phyloP scores from a whole-genome alignment of 2,329 filamentous ascomycete species.

The Pyrenochaeta sp. region DNA sequence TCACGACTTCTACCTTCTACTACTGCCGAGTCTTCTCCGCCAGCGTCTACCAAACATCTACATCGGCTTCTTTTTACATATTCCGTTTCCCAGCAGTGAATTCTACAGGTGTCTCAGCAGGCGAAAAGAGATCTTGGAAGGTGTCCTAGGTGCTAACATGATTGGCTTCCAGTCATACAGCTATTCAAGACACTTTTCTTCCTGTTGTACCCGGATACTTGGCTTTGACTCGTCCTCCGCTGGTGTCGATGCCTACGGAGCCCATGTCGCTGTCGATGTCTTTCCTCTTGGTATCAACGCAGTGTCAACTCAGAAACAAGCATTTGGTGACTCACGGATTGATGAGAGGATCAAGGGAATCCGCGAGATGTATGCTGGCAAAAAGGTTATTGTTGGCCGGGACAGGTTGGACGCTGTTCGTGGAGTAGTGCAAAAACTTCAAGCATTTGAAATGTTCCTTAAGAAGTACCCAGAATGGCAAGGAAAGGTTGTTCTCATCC shows the following conservation, averaged over 20 bases:
- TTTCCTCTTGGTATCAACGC: slow-evolving; percentile 96
- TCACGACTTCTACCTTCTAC: slow-evolving; percentile 92
- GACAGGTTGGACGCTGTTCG: slow-evolving; percentile 93
- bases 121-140: slow-evolving; percentile 89
- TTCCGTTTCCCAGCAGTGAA: slow-evolving; percentile 95
- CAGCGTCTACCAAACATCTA: slow-evolving; percentile 89
- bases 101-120: slow-evolving; percentile 89
- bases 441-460: slow-evolving; percentile 92
- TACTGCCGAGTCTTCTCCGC: slow-evolving; percentile 87
- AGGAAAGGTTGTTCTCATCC: slow-evolving; percentile 90
- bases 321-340: slow-evolving; percentile 75
- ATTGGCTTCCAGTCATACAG: slow-evolving; percentile 96
- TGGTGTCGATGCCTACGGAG: slow-evolving; percentile 88
- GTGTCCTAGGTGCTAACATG: slow-evolving; percentile 89
- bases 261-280: slow-evolving; percentile 88
- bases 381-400: slow-evolving; percentile 93
- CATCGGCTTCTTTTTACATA: slow-evolving; percentile 93
- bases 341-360: slow-evolving; percentile 77
- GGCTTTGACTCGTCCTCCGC: slow-evolving; percentile 87
- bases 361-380: slow-evolving; percentile 80
- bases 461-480: slow-evolving; percentile 91
- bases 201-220: slow-evolving; percentile 89
- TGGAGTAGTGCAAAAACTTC: slow-evolving; percentile 93
- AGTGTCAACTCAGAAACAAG: slow-evolving; percentile 76
- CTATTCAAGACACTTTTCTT: slow-evolving; percentile 93